Percentiles rank a stretch among this genome's conserved stretches.
phyloP scores from a whole-genome alignment of 129 eudicot species.

The Pittosporum tobira region DNA sequence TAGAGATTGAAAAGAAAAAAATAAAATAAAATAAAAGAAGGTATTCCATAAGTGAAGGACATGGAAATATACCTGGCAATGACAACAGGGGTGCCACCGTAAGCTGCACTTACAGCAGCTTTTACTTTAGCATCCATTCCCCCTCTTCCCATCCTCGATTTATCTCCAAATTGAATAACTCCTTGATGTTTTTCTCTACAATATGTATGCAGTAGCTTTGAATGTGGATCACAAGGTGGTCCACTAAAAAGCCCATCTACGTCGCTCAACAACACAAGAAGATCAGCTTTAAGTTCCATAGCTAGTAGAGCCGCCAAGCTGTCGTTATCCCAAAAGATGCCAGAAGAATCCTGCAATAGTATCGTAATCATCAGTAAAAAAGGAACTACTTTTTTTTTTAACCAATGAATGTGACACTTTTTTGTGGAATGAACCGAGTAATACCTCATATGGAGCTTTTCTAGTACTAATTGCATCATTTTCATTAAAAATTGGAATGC shows the following conservation, averaged over 20 bases:
- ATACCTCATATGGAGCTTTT: conserved; percentile 84
- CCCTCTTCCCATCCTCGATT: conserved; percentile 93
- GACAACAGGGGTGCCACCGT: conserved; percentile 89
- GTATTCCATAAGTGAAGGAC: neutral
- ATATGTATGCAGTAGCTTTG: conserved; percentile 73
- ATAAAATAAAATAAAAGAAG: neutral
- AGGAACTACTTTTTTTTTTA: too few species aligned
- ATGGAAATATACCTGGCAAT: conserved; percentile 59
- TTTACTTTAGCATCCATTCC: conserved; percentile 98
- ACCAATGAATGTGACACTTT: too few species aligned
- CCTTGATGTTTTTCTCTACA: conserved; percentile 70
- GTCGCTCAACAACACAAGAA: conserved; percentile 82
- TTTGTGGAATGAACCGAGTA: too few species aligned
- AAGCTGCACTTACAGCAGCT: conserved; percentile 92
- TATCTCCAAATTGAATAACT: conserved; percentile 80
- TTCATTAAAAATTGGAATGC: conserved; percentile 71
- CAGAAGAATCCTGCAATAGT: conserved; percentile 71
- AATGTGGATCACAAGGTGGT: conserved; percentile 79
- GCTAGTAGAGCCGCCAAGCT: conserved; percentile 88
- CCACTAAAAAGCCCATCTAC: conserved; percentile 96
- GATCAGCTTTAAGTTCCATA: conserved; percentile 91
- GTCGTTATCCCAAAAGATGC: conserved; percentile 97
- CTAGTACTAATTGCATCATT: conserved; percentile 88
- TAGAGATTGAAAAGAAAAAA: too few species aligned
- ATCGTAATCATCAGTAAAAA: too few species aligned